phyloP scores from a whole-genome alignment of 78 protist genomes.

The Dictyostelium firmibasis region DNA sequence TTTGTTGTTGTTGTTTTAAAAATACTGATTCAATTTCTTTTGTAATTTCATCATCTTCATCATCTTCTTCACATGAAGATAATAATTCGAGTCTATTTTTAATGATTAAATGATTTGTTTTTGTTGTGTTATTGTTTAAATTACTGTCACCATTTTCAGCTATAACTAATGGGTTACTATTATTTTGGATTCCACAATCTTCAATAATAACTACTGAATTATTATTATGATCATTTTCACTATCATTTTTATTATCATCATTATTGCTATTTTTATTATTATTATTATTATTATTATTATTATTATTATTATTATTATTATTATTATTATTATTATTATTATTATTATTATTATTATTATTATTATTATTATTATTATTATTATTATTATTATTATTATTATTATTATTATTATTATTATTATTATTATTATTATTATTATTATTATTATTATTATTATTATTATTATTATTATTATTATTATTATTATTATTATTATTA shows the following conservation, averaged over 20 bases:
- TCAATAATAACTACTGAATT: not conserved
- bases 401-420: not conserved
- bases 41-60: not conserved
- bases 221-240: not conserved
- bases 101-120: not conserved
- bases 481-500: not conserved
- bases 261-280: not conserved
- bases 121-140: not conserved
- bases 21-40: not conserved
- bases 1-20: not conserved
- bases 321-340: too few species aligned
- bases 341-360: too few species aligned
- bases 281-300: too few species aligned
- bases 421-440: not conserved
- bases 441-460: not conserved
- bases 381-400: not conserved
- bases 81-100: not conserved
- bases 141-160: not conserved
- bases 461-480: not conserved
- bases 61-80: not conserved
- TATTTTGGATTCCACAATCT: not conserved
- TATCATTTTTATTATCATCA: too few species aligned
- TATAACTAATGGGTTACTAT: not conserved
- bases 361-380: not conserved
- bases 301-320: too few species aligned